Evolutionary conservation across 768 basidiomycete genomes (phyloP).

Genomic region (Amanita rubescens): DNA sequence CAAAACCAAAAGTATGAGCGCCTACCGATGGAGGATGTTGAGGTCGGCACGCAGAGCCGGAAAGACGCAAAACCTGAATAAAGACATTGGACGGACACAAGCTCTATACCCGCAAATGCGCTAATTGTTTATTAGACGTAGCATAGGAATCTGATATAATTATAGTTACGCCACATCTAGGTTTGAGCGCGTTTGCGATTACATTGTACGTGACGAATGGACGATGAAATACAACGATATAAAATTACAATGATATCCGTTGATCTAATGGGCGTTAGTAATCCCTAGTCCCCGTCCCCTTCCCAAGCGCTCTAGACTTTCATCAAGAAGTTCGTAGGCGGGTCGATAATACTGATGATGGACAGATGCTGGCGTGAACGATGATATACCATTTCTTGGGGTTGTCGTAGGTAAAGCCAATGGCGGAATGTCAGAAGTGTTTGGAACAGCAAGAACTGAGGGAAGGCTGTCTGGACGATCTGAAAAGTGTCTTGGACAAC

Average conservation of each 20-base stretch:
- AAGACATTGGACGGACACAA: background rate
- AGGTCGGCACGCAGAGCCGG: constrained; percentile 34
- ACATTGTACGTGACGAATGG: background rate
- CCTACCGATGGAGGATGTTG: constrained; percentile 57
- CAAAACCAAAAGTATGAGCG: constrained; percentile 48
- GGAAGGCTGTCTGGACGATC: constrained; percentile 17
- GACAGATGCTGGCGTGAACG: constrained; percentile 8
- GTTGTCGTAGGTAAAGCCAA: background rate
- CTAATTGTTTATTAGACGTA: background rate
- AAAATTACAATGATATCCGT: background rate
- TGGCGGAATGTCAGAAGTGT: background rate
- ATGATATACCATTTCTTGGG: background rate
- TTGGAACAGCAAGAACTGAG: constrained; percentile 1
- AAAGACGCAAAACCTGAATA: constrained; percentile 13
- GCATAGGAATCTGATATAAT: background rate
- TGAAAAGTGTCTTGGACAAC: constrained; percentile 17
- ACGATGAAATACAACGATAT: background rate
- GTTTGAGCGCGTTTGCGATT: background rate
- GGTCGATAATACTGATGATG: constrained; percentile 45
- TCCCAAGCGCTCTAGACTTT: constrained; percentile 64
- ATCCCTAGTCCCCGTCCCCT: constrained; percentile 27
- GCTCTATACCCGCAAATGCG: background rate
- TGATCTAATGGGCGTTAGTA: background rate
- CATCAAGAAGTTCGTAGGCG: constrained; percentile 77
- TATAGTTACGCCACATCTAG: background rate